Percentiles rank a stretch among this genome's conserved stretches.
These are phyloP conservation scores for Candolleomyces eurysporus DNA, from an alignment of 768 basidiomycete species.

Conservation along the genomic window DNA sequence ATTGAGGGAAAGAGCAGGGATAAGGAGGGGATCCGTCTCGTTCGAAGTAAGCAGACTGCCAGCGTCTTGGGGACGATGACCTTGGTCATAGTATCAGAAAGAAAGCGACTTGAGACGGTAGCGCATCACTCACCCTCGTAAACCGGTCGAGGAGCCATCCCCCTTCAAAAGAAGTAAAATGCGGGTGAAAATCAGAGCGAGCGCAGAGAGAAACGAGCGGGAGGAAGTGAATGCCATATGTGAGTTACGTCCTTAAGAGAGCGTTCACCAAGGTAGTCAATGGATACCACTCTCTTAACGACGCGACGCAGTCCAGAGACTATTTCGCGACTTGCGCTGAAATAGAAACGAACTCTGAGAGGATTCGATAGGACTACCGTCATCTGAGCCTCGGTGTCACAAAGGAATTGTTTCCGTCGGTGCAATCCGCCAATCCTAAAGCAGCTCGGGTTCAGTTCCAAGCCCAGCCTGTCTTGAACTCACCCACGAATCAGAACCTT, in stretches of 20 bases:
- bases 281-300: slow-evolving; percentile 10
- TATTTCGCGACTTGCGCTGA: neutral
- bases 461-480: neutral
- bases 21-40: neutral
- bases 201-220: slow-evolving; percentile 1
- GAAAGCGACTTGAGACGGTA: neutral
- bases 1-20: neutral
- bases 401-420: neutral
- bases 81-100: neutral
- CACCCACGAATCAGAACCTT: neutral
- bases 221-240: neutral
- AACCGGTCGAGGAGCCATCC: slow-evolving; percentile 12
- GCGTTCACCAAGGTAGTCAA: slow-evolving; percentile 5
- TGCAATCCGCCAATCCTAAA: neutral
- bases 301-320: neutral
- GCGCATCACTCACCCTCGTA: slow-evolving; percentile 1
- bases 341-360: slow-evolving; percentile 1
- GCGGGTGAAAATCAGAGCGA: neutral
- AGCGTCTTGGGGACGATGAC: neutral
- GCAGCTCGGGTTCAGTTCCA: neutral
- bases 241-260: slow-evolving; percentile 1
- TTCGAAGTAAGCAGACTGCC: too few relatives aligned
- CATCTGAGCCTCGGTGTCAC: neutral
- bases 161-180: neutral
- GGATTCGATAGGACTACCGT: neutral